Conservation (phyloP, 192 early-diverging fungal species). For the Paraglomus brasilianum region DNA sequence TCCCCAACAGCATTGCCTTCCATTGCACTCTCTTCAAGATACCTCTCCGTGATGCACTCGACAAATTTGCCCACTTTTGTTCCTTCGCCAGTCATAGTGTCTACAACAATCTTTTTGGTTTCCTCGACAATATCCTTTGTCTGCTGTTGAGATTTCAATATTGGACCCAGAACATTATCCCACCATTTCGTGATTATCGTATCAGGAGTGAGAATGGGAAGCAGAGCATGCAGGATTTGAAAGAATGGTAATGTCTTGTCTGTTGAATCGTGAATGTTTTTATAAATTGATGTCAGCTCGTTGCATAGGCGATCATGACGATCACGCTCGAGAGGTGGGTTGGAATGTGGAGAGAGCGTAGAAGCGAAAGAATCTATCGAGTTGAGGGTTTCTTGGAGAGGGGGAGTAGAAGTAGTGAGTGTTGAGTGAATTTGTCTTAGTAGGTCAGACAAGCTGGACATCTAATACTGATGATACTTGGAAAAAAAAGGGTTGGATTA, state of each 20-base stretch:
- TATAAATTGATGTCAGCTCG: constrained; percentile 2
- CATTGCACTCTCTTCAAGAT: constrained; percentile 14
- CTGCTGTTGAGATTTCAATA: constrained; percentile 28
- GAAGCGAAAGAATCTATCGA: constrained; percentile 10
- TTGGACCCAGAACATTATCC: constrained; percentile 37
- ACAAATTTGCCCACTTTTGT: neutral
- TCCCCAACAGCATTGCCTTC: constrained; percentile 19
- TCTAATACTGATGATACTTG: neutral
- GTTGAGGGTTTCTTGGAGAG: constrained; percentile 4
- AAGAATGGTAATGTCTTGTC: constrained; percentile 7
- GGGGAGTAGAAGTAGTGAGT: constrained; percentile 2
- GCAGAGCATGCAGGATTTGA: constrained; percentile 15
- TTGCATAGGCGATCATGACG: constrained; percentile 2
- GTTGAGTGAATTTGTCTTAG: neutral
- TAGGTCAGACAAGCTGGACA: constrained; percentile 7
- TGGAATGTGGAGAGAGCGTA: neutral
- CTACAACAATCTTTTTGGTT: constrained; percentile 7
- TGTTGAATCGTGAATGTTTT: neutral
- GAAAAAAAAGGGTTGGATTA: neutral
- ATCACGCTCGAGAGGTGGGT: neutral
- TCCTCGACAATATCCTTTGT: constrained; percentile 24
- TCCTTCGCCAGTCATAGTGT: constrained; percentile 6
- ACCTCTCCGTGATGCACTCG: neutral
- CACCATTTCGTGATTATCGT: constrained; percentile 41
- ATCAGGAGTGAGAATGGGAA: constrained; percentile 40